Conservation (phyloP, 352 stramenopile species). For the Phytophthora hybrid region DNA sequence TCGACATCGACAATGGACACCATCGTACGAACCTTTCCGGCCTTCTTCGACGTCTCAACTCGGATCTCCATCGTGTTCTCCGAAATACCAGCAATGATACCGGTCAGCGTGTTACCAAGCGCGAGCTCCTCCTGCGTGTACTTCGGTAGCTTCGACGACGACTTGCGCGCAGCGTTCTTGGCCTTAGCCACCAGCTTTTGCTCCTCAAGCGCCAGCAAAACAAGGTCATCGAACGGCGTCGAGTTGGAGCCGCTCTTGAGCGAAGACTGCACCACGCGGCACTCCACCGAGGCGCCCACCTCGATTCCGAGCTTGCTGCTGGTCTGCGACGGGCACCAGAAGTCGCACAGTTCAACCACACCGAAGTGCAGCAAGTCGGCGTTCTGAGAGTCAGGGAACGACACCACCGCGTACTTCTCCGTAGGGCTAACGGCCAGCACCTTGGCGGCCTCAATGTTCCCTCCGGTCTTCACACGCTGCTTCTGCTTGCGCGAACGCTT, state of each 20-base stretch:
- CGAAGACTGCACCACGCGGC: slow-evolving; percentile 54
- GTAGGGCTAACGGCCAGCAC: slow-evolving; percentile 64
- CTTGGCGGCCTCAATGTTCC: slow-evolving; percentile 53
- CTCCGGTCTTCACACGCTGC: slow-evolving; percentile 51
- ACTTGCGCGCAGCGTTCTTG: slow-evolving; percentile 42
- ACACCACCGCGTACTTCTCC: slow-evolving; percentile 75
- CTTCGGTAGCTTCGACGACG: slow-evolving; percentile 68
- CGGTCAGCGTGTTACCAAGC: slow-evolving; percentile 75
- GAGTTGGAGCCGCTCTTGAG: slow-evolving; percentile 52
- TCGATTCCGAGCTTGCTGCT: slow-evolving; percentile 66
- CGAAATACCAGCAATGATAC: slow-evolving; percentile 78
- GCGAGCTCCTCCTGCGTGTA: slow-evolving; percentile 68
- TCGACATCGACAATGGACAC: slow-evolving; percentile 91
- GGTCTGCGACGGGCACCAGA: slow-evolving; percentile 76
- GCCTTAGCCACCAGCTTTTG: slow-evolving; percentile 52
- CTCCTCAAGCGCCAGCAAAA: slow-evolving; percentile 68
- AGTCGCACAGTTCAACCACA: slow-evolving; percentile 78
- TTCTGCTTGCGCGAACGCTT: slow-evolving; percentile 85
- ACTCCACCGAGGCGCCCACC: slow-evolving; percentile 48
- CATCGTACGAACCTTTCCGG: slow-evolving; percentile 76
- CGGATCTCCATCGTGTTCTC: slow-evolving; percentile 88
- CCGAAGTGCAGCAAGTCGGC: slow-evolving; percentile 52
- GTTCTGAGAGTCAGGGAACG: slow-evolving; percentile 57
- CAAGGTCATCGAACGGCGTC: slow-evolving; percentile 81
- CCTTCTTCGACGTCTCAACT: slow-evolving; percentile 75